Evolutionary conservation across 2,329 filamentous ascomycete genomes (phyloP).

Genomic region (Aspergillus quadricinctus): DNA sequence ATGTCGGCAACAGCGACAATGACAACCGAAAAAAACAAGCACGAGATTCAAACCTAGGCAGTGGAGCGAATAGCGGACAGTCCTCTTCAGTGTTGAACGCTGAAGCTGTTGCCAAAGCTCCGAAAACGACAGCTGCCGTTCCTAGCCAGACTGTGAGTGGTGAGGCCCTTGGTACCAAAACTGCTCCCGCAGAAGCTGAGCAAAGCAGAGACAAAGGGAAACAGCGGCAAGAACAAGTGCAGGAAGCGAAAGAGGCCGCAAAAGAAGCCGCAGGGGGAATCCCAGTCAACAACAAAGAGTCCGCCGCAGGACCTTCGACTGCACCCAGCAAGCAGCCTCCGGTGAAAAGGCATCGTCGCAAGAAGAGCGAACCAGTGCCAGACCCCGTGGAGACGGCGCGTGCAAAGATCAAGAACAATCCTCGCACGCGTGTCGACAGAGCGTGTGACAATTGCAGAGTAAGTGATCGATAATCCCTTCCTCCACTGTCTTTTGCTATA

Average conservation of each 20-base stretch:
- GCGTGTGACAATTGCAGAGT: constrained; percentile 30
- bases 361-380: constrained; percentile 18
- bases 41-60: not conserved
- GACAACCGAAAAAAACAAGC: not conserved
- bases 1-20: not conserved
- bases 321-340: constrained; percentile 49
- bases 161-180: not conserved
- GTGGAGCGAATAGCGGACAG: not conserved
- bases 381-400: constrained; percentile 20
- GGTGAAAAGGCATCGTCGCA: constrained; percentile 11
- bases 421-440: constrained; percentile 15
- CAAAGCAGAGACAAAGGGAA: not conserved
- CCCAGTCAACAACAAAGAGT: not conserved
- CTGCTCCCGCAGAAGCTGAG: not conserved
- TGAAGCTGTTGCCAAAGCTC: not conserved
- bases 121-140: not conserved
- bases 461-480: constrained; percentile 1
- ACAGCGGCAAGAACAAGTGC: not conserved
- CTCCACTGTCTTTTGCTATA: not conserved
- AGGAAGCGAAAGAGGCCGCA: not conserved
- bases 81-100: not conserved
- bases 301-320: not conserved
- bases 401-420: constrained; percentile 8
- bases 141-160: not conserved
- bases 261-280: not conserved